Base-by-base conservation (phyloP, 169 alveolate genomes). In the Plasmodium gaboni region DNA sequence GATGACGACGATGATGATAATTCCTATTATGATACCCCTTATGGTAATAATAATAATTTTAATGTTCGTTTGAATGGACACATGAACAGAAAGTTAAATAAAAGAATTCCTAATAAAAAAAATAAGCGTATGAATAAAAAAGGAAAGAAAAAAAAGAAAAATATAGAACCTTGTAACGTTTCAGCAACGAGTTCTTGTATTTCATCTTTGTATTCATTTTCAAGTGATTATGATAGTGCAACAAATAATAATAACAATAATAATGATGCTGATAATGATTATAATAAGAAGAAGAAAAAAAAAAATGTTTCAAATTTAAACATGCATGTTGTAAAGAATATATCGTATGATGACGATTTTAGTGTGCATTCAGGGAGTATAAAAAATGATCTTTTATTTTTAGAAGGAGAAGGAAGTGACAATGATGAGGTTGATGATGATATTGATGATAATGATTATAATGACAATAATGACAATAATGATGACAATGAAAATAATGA, bases 271-370 rank as follows among this genome's bases (percentile, higher is more conserved):
- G 38, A 24, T 48, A 55, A 68, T 2, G 61, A 42, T 10, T 10
- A 61, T 42, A 12, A 10, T 4, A 42, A 7, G 19, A 44, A 68
- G 13, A 7, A 7, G 1, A 24, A 13, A 22, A 22, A 48, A 61
- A 69, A 19, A 8, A 4, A 44, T 28, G 78, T 0, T 12, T 1
- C 9, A 17, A 61, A 61, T 24, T 22, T 22, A 24, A 61, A 24
- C n/a, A 61, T 17, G 15, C 46, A 61, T 61, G 9, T 19, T 22
- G 59, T 63, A 67, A 50, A 13, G 46, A 60, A 80, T 17, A 28
- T 80, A 5, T n/a, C 17, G 24, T 80, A 80, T 24, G 90, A 80
- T 1, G 90, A 80, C 0, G 90, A 80, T 1, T 80, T 80, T 71
- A 80, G 90, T 28, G 44, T 68, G 1, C 83, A 80, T 5, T 80